Conservation (phyloP, 1,284 basidiomycete species). For the Tremellales sp. region DNA sequence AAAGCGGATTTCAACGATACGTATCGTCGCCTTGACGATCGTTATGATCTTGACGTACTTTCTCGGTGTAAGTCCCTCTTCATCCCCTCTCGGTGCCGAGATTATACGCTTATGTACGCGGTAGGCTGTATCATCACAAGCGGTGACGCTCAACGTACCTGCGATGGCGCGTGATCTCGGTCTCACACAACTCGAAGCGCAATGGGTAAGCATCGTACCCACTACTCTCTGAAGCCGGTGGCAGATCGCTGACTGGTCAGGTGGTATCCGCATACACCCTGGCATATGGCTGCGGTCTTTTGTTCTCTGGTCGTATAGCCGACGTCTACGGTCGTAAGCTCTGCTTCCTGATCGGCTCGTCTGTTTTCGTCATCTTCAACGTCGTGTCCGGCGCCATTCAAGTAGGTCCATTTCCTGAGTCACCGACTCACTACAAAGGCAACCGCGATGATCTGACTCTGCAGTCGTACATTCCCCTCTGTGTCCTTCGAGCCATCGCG, state of each 20-base stretch:
- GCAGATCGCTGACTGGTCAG: too few relatives aligned
- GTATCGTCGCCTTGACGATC: conserved; percentile 1
- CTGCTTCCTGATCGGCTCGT: conserved; percentile 40
- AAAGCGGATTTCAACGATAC: background rate
- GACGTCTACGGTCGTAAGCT: conserved; percentile 44
- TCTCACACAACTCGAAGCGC: conserved; percentile 32
- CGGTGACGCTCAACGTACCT: conserved; percentile 33
- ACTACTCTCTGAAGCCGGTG: too few relatives aligned
- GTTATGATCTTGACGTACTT: conserved; percentile 6
- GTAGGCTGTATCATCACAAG: conserved; percentile 4
- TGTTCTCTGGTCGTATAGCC: conserved; percentile 44
- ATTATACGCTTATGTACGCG: background rate
- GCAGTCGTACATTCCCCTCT: conserved; percentile 18
- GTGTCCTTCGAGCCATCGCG: conserved; percentile 25
- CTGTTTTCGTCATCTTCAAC: conserved; percentile 10
- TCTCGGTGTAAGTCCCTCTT: conserved; percentile 1
- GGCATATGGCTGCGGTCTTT: conserved; percentile 42
- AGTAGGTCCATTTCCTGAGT: conserved; percentile 1
- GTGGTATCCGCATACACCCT: conserved; percentile 44
- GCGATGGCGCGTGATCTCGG: conserved; percentile 37
- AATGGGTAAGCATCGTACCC: conserved; percentile 47
- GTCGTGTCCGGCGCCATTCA: conserved; percentile 18
- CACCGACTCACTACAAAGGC: background rate
- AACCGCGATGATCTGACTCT: background rate
- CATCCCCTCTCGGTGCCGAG: background rate